Conservation (phyloP, 2,329 filamentous ascomycete species). For the Neopestalotiopsis clavispora region DNA sequence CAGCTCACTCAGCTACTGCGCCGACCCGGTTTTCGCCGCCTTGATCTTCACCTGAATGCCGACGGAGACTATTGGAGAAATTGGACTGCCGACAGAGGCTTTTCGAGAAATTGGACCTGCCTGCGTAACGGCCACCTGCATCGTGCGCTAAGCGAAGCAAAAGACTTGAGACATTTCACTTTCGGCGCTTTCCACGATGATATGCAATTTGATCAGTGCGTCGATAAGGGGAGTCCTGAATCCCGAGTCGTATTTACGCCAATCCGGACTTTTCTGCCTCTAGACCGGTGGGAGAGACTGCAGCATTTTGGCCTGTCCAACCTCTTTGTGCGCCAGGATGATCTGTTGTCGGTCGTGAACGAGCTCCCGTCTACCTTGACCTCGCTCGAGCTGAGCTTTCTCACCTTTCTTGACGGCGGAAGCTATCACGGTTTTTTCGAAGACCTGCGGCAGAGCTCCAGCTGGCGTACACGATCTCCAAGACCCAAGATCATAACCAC, state of each 20-base stretch:
- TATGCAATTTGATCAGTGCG: background rate
- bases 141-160: background rate
- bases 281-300: background rate
- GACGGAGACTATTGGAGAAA: background rate
- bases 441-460: background rate
- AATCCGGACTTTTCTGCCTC: background rate
- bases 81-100: background rate
- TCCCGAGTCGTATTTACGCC: background rate
- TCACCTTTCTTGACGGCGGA: background rate
- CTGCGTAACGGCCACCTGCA: background rate
- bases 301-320: background rate
- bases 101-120: background rate
- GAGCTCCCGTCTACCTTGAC: background rate
- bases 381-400: background rate
- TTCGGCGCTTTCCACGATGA: background rate
- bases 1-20: background rate
- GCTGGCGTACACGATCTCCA: background rate
- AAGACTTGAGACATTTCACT: background rate
- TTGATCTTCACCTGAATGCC: background rate
- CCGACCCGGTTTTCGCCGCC: background rate
- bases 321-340: background rate
- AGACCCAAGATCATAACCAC: background rate
- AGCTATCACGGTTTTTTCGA: background rate
- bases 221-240: background rate
- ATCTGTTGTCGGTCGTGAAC: background rate